Evolutionary conservation across 2,329 filamentous ascomycete genomes (phyloP), one percentile per base, ranked within the genome.

Genomic region (Kalmusia sp.): DNA sequence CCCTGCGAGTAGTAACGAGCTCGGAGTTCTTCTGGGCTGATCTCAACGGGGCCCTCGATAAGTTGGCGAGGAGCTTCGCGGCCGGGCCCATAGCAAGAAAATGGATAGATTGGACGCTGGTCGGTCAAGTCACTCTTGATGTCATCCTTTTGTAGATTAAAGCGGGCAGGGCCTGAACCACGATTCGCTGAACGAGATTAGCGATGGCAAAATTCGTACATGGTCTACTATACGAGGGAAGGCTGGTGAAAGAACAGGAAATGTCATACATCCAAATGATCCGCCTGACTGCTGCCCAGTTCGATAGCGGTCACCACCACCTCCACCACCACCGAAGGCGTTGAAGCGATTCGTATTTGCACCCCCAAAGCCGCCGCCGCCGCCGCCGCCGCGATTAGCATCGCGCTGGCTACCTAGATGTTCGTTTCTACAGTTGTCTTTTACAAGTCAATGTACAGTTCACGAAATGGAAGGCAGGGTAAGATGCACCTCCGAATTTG

Each of bases 21-120:
- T 44, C 92, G 84, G 70, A 96, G 84, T 75, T 98, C 93, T 72
- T 98, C 93, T 34, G 90, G 89, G 67, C 92, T 96, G 72, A 92
- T 89, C 72, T 98, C 93, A 15, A 92, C 84, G 5, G 85, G 81
- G 1, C 92, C 92, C 47, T 92, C 92, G 65, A 96, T 93, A 1
- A 97, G 81, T 74, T 96, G 92, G 15, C 86, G 85, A 0, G 93
- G 93, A 1, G 89, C 86, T 63, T 92, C 85, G 64, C 80, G 83
- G 3, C 89, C 89, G 0, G 93, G 92, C 0, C 87, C 91, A 73
- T 96, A 98, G 19, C 89, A 84, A 1, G 93, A 96, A 21, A 97
- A 82, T 4, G 95, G 88, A 90, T 93, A 98, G 80, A 85, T 77
- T 15, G 93, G 93, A 7, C 84, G 82, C 55, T 95, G 91, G 19